Conservation (phyloP, 495 filamentous ascomycete species). For the Penicillium diatomitis region DNA sequence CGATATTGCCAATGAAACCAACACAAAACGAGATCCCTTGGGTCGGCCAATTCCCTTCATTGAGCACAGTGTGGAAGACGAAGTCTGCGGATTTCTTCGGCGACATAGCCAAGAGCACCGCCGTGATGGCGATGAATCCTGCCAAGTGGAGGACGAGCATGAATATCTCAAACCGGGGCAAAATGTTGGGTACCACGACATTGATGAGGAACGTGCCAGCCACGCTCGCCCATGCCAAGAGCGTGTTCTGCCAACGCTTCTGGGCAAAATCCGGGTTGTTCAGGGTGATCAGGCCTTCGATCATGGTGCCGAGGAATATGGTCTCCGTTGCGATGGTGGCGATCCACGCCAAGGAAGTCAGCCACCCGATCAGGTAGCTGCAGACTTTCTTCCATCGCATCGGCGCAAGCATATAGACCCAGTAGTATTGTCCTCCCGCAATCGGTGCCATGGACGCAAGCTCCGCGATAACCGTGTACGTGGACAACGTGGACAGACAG, state of each 20-base stretch:
- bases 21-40: slow-evolving; percentile 34
- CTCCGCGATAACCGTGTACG: slow-evolving; percentile 38
- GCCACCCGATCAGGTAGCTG: slow-evolving; percentile 34
- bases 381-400: slow-evolving; percentile 20
- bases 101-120: slow-evolving; percentile 16
- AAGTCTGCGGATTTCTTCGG: slow-evolving; percentile 15
- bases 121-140: slow-evolving; percentile 43
- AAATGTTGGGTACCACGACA: slow-evolving; percentile 24
- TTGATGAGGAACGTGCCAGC: slow-evolving; percentile 36
- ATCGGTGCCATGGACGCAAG: slow-evolving; percentile 39
- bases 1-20: slow-evolving; percentile 32
- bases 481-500: slow-evolving; percentile 36
- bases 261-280: slow-evolving; percentile 29
- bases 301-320: slow-evolving; percentile 30
- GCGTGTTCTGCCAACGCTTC: slow-evolving; percentile 39
- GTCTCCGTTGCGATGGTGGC: slow-evolving; percentile 24
- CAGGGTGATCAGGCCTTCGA: slow-evolving; percentile 36
- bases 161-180: slow-evolving; percentile 37
- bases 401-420: slow-evolving; percentile 33
- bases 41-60: slow-evolving; percentile 39
- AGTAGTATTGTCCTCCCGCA: slow-evolving; percentile 36
- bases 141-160: slow-evolving; percentile 36
- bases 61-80: slow-evolving; percentile 34
- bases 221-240: slow-evolving; percentile 36
- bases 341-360: slow-evolving; percentile 27